Conservation (phyloP, 257 asterid genomes). For the Nemophila menziesii region DNA sequence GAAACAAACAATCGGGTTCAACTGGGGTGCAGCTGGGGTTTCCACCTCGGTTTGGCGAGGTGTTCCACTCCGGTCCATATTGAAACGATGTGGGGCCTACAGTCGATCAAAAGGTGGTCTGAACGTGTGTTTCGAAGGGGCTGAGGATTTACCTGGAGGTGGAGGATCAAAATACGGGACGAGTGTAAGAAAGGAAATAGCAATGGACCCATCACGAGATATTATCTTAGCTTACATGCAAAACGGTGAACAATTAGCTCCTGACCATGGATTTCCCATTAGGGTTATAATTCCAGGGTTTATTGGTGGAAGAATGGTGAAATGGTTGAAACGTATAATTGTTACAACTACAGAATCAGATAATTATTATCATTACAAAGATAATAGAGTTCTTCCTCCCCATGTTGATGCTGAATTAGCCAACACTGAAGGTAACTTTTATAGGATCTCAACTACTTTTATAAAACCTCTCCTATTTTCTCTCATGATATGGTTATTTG, state of each 20-base stretch:
- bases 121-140: conserved; percentile 79
- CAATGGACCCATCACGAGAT: conserved; percentile 79
- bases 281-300: conserved; percentile 78
- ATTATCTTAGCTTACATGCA: conserved; percentile 82
- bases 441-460: too few relatives aligned
- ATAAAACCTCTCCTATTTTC: too few relatives aligned
- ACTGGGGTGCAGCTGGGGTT: conserved; percentile 84
- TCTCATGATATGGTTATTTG: too few relatives aligned
- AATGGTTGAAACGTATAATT: conserved; percentile 70
- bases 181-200: conserved; percentile 43
- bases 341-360: conserved; percentile 66
- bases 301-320: conserved; percentile 95
- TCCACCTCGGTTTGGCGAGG: conserved; percentile 91
- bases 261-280: conserved; percentile 90
- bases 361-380: conserved; percentile 63
- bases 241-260: conserved; percentile 54
- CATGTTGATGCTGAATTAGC: conserved; percentile 92
- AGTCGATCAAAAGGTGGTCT: conserved; percentile 41
- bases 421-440: conserved; percentile 78
- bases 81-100: conserved; percentile 57
- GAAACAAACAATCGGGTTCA: conserved; percentile 64
- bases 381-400: conserved; percentile 72
- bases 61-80: conserved; percentile 49
- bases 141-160: conserved; percentile 84
- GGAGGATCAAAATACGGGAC: conserved; percentile 92